phyloP scores from a whole-genome alignment of 768 basidiomycete genomes.

The Amanita pallidorosea region DNA sequence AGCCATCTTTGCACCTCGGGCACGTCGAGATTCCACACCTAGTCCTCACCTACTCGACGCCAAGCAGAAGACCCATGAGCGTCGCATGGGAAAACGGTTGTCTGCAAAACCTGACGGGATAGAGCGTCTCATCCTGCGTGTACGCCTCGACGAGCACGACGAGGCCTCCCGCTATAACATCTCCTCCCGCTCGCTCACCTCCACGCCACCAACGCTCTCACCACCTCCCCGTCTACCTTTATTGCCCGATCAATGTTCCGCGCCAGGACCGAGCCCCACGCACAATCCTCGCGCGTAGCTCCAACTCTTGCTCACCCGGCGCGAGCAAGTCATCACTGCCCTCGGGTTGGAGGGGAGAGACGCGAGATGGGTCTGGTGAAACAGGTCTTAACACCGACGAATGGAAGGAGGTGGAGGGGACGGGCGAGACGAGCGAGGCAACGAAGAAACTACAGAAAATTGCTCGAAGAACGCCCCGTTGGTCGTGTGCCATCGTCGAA shows the following conservation, averaged over 20 bases:
- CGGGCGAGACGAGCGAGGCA: no score
- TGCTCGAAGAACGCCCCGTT: no score
- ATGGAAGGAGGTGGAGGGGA: neutral
- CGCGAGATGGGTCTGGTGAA: neutral
- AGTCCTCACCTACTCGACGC: no score
- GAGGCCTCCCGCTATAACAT: neutral
- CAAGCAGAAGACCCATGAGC: conserved; percentile 1
- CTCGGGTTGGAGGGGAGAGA: neutral
- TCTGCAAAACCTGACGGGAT: conserved; percentile 14
- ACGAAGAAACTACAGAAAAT: no score
- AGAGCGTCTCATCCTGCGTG: conserved; percentile 11
- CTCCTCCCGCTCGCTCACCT: neutral
- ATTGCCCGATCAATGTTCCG: conserved; percentile 2
- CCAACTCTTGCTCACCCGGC: neutral
- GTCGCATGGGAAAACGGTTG: conserved; percentile 5
- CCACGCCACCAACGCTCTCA: neutral
- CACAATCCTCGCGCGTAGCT: neutral
- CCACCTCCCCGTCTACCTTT: neutral
- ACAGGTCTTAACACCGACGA: neutral
- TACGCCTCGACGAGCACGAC: conserved; percentile 11
- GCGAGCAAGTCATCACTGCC: neutral
- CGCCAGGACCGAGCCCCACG: neutral
- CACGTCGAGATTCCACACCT: conserved; percentile 1
- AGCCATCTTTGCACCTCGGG: conserved; percentile 31
- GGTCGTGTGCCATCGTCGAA: no score